Base-by-base conservation (phyloP, 352 stramenopile genomes). In the Achlya hypogyna region DNA sequence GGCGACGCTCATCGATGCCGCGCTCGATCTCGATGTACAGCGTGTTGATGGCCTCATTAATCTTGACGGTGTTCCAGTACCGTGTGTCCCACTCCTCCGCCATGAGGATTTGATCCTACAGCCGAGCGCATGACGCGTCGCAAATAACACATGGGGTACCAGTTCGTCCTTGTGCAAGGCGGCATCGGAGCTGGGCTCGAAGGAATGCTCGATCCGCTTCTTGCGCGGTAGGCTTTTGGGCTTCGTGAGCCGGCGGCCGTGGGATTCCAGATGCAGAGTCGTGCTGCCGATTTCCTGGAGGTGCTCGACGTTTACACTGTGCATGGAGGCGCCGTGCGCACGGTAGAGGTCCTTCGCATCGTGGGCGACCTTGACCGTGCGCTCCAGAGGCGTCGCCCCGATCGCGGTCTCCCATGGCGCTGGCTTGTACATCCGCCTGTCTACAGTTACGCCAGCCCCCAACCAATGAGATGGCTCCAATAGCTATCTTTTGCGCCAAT, bases 11-110 rank as follows among this genome's bases (percentile, higher is more conserved):
- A 22, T 86, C 68, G 16, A 79, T 58, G 16, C 72, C 76, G 42
- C 75, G 43, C 54, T 91, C 82, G 34, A 89, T 77, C 42, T 91
- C 73, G 40, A 77, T 71, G 69, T 89, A 93, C 59, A 93, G 64
- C 49, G 78, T 83, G 28, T 89, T 74, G 22, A 91, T 74, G 0
- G 80, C 84, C 8, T 77, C 71, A 28, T 79, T 72, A 22, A 93
- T 71, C 51, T 89, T 91, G 20, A 71, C 69, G 0, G 35, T 56
- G 35, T 87, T 91, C 82, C 82, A 93, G 20, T 64, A 69, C 9
- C 77, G 78, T 0, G 82, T 91, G 66, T 91, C 82, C 82, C 84
- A 93, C 78, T 93, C 82, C 56, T 91, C 78, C 25, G 88, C 82
- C 77, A 91, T 79, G 4, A 89, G 70, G 77, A 93, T 89, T 9